phyloP scores from a whole-genome alignment of 805 yeast genomes.

The Pichia phayaonensis region DNA sequence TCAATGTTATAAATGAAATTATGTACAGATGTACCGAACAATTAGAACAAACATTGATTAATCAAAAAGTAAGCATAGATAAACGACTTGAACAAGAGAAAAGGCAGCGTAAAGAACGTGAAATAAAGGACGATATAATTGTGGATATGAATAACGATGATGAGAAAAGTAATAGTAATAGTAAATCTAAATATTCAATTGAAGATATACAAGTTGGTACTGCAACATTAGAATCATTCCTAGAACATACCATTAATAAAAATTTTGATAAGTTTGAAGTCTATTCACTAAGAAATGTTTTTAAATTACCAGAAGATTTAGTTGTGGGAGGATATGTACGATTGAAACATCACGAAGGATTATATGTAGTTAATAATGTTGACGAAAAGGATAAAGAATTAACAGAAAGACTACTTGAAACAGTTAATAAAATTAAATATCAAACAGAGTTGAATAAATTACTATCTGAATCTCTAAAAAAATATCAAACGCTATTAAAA shows the following conservation, averaged over 20 bases:
- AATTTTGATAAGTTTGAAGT: constrained; percentile 84
- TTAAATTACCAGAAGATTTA: constrained; percentile 60
- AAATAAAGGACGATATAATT: constrained; percentile 17
- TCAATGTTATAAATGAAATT: constrained; percentile 78
- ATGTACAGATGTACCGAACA: constrained; percentile 78
- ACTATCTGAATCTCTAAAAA: not conserved
- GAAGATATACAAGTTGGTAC: constrained; percentile 68
- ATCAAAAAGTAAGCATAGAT: constrained; percentile 18
- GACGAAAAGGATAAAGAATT: constrained; percentile 13
- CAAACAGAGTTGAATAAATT: constrained; percentile 1
- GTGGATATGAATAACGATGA: not conserved
- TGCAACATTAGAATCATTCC: constrained; percentile 66
- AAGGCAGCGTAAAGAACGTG: constrained; percentile 7
- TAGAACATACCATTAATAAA: constrained; percentile 69
- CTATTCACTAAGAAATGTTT: constrained; percentile 69
- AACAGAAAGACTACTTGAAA: constrained; percentile 15
- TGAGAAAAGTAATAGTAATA: constrained; percentile 9
- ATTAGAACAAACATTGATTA: constrained; percentile 55
- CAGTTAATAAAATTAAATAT: not conserved
- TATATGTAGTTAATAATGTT: constrained; percentile 25
- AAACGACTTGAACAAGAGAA: constrained; percentile 5
- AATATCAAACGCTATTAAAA: not conserved
- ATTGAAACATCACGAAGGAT: constrained; percentile 57
- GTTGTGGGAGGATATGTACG: constrained; percentile 59
- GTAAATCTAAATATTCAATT: constrained; percentile 12